Base-by-base conservation (phyloP, 2,329 filamentous ascomycete genomes). In the Cytospora chrysosperma region DNA sequence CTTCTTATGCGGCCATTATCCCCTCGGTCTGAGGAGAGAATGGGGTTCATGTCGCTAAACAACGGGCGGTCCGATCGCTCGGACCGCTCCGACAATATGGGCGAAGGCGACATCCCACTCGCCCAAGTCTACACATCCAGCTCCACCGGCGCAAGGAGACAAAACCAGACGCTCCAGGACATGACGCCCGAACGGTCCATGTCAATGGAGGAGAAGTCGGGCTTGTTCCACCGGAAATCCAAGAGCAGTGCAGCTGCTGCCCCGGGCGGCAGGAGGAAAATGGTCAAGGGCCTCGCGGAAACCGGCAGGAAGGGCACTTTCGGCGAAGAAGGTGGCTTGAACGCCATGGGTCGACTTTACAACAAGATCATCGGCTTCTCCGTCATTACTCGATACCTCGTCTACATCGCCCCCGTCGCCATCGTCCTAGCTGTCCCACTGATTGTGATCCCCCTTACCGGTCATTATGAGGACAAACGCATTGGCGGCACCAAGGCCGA, bases 361-460 rank as follows among this genome's bases (percentile, higher is more conserved):
- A 80, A 82, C 70, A 88, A 84, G 72, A 81, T 91, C 66, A 77
- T 90, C 65, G 78, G 80, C 69, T 87, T 87, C 70, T 88, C 85
- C 9, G 79, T 87, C 67, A 70, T 89, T 65, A 88, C 85, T 4
- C 81, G 88, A 54, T 91, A 91, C 71, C 76, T 89, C 55, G 80
- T 91, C 67, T 91, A 90, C 71, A 82, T 91, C 67, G 75, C 88
- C 27, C 88, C 88, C 6, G 77, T 91, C 32, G 86, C 81, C 53
- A 65, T 88, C 19, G 70, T 88, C 28, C 79, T 91, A 58, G 86
- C 86, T 9, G 72, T 87, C 7, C 88, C 88, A 15, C 78, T 91
- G 40, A 77, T 89, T 57, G 77, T 89, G 24, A 77, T 87, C 19
- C 73, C 79, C 13, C 70, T 80, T 27, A 79, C 78, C 1, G 79